Evolutionary conservation across 768 basidiomycete species (phyloP).

Genomic region (Hemileccinum impolitum): DNA sequence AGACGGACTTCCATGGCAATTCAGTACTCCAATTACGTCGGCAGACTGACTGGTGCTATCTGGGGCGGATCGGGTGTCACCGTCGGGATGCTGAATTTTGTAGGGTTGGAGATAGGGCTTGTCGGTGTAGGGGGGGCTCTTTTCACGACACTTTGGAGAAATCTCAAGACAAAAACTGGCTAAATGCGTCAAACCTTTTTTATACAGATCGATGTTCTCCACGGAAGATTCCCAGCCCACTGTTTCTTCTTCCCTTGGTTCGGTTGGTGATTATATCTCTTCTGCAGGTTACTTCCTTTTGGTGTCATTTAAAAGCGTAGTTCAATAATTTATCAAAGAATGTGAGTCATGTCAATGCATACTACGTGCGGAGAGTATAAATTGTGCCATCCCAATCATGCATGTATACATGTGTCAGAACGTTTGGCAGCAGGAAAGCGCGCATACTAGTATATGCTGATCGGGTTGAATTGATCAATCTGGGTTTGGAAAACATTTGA

Average conservation of each 20-base stretch:
- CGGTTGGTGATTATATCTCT: neutral
- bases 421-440: no score
- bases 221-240: neutral
- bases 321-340: neutral
- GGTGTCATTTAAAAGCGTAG: neutral
- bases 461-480: no score
- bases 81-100: slow-evolving; percentile 55
- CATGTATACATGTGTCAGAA: no score
- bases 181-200: slow-evolving; percentile 16
- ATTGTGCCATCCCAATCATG: neutral
- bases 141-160: slow-evolving; percentile 55
- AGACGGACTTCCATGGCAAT: slow-evolving; percentile 52
- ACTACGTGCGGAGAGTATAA: neutral
- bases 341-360: neutral
- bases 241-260: neutral
- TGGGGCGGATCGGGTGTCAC: slow-evolving; percentile 61
- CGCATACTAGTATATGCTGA: no score
- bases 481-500: no score
- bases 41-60: slow-evolving; percentile 63
- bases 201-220: neutral
- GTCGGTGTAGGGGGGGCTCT: slow-evolving; percentile 57
- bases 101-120: slow-evolving; percentile 57
- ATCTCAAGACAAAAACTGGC: slow-evolving; percentile 65
- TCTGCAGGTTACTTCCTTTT: neutral
- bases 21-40: slow-evolving; percentile 66